Percentiles rank a stretch among this genome's conserved stretches.
phyloP scores from a whole-genome alignment of 176 grass and related monocot genomes.

The Typha latifolia region DNA sequence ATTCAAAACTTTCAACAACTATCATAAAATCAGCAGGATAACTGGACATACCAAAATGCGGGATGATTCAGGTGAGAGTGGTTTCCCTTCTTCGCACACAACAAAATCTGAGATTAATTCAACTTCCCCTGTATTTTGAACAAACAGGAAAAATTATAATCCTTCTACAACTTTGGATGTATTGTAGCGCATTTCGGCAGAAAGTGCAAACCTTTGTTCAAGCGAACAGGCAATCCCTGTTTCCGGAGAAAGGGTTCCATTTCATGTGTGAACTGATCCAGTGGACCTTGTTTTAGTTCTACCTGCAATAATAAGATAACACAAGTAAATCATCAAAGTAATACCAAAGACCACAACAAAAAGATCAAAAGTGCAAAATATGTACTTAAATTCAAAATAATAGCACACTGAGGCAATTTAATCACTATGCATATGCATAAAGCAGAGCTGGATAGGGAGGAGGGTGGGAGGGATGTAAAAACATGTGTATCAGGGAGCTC shows the following conservation, averaged over 20 bases:
- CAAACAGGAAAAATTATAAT: not conserved
- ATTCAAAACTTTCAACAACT: not conserved
- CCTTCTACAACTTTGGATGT: not conserved
- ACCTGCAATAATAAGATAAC: slow-evolving; percentile 36
- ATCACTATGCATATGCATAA: too few relatives aligned
- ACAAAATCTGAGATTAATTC: slow-evolving; percentile 86
- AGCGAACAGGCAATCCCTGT: slow-evolving; percentile 79
- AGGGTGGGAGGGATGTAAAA: too few relatives aligned
- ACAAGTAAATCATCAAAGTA: not conserved
- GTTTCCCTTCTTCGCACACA: slow-evolving; percentile 81
- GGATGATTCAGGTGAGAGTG: slow-evolving; percentile 76
- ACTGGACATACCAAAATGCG: slow-evolving; percentile 51
- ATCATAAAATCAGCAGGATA: not conserved
- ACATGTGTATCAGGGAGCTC: too few relatives aligned
- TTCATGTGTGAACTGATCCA: slow-evolving; percentile 92
- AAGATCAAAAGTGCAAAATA: not conserved
- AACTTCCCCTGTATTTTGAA: slow-evolving; percentile 42
- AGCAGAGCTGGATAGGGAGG: too few relatives aligned
- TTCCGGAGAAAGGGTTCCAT: slow-evolving; percentile 88
- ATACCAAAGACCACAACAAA: not conserved
- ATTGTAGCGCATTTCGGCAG: not conserved
- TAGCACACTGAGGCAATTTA: not conserved
- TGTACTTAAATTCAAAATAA: not conserved
- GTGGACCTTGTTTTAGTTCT: slow-evolving; percentile 85
- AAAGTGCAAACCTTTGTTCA: slow-evolving; percentile 71